Evolutionary conservation across 2,329 filamentous ascomycete genomes (phyloP).

Genomic region (Claviceps fusiformis): DNA sequence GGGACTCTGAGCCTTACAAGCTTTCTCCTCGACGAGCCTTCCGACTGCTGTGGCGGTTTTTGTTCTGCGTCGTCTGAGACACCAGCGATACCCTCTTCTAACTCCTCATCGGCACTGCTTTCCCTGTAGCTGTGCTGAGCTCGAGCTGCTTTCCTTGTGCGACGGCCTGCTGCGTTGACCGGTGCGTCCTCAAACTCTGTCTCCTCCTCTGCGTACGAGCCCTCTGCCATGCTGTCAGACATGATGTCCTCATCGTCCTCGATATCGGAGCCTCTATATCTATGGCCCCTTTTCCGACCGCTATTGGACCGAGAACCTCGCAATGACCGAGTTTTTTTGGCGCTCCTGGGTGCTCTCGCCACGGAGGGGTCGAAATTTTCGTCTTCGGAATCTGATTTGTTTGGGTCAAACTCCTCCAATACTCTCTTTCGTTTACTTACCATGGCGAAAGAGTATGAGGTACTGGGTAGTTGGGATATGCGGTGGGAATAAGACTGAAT

Average conservation of each 20-base stretch:
- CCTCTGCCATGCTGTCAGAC: slow-evolving; percentile 38
- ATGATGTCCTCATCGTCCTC: slow-evolving; percentile 45
- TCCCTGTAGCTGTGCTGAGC: slow-evolving; percentile 34
- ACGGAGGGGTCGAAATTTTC: slow-evolving; percentile 49
- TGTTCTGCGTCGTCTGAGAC: slow-evolving; percentile 14
- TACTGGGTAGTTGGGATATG: neutral
- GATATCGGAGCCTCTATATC: slow-evolving; percentile 48
- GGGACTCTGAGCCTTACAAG: slow-evolving; percentile 34
- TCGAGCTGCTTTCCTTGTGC: slow-evolving; percentile 33
- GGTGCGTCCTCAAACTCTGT: slow-evolving; percentile 25
- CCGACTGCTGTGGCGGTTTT: slow-evolving; percentile 15
- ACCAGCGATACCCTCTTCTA: slow-evolving; percentile 16
- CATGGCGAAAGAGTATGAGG: slow-evolving; percentile 12
- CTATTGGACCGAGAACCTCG: slow-evolving; percentile 17
- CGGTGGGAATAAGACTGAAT: slow-evolving; percentile 6
- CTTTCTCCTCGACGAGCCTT: slow-evolving; percentile 17
- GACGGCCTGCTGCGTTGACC: slow-evolving; percentile 33
- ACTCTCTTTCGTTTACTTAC: slow-evolving; percentile 42
- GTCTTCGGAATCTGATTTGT: slow-evolving; percentile 52
- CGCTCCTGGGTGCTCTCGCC: slow-evolving; percentile 26
- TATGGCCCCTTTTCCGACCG: slow-evolving; percentile 22
- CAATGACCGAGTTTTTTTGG: slow-evolving; percentile 29
- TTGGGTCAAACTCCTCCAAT: slow-evolving; percentile 48
- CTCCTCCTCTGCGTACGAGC: slow-evolving; percentile 32
- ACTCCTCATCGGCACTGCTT: slow-evolving; percentile 27